phyloP scores from a whole-genome alignment of 1,139 yeast genomes.

The Taphrina sp. region DNA sequence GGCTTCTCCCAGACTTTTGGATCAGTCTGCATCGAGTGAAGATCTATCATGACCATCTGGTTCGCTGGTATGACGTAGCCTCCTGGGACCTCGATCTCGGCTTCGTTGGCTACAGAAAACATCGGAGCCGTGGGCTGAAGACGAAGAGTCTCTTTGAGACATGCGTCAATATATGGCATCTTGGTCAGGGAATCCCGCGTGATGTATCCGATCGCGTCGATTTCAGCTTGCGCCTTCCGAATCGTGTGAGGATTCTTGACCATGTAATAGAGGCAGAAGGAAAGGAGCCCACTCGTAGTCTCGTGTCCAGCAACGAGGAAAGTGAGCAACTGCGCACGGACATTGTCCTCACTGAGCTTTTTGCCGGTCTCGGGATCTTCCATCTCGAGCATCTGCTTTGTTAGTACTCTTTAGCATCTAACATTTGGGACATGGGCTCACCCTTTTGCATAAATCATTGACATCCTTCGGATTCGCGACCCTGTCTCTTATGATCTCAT shows the following conservation, averaged over 20 bases:
- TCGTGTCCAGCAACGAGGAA: constrained; percentile 39
- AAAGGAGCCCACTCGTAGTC: constrained; percentile 35
- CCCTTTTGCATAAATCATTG: constrained; percentile 16
- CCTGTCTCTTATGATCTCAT: constrained; percentile 20
- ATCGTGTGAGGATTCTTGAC: constrained; percentile 31
- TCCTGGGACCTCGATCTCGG: constrained; percentile 22
- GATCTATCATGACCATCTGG: constrained; percentile 20
- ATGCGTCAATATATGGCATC: constrained; percentile 32
- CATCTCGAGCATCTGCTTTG: constrained; percentile 23
- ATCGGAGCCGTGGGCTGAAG: constrained; percentile 32
- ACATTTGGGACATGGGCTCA: background rate
- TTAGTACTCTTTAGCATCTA: constrained; percentile 4
- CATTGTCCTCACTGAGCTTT: constrained; percentile 15
- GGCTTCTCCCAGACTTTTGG: constrained; percentile 29
- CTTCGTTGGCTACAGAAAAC: constrained; percentile 23
- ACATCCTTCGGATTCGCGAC: constrained; percentile 11
- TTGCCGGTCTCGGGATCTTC: constrained; percentile 32
- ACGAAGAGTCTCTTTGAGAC: constrained; percentile 30
- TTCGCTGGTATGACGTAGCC: constrained; percentile 29
- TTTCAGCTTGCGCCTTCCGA: constrained; percentile 33
- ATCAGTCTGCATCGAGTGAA: constrained; percentile 26
- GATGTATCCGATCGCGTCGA: constrained; percentile 30
- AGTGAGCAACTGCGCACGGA: constrained; percentile 34
- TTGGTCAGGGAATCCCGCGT: constrained; percentile 25
- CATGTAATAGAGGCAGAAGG: constrained; percentile 35